Evolutionary conservation across 1,284 basidiomycete genomes (phyloP).

Genomic region (Cryptococcus sp.): DNA sequence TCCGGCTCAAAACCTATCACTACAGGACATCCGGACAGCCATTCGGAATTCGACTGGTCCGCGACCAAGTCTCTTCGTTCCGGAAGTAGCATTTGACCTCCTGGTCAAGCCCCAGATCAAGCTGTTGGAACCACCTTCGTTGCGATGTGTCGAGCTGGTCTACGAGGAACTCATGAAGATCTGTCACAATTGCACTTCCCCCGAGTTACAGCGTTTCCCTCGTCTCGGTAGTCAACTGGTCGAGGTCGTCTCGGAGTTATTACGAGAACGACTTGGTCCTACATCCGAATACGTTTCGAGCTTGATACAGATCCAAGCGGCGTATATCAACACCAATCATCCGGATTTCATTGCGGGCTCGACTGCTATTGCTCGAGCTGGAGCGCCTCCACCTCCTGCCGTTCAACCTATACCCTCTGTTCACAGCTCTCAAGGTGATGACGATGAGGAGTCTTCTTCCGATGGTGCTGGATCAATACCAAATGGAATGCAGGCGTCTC

Average conservation of each 20-base stretch:
- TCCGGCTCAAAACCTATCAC: constrained; percentile 82
- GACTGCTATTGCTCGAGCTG: constrained; percentile 45
- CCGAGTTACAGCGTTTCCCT: constrained; percentile 95
- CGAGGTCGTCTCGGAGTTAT: constrained; percentile 93
- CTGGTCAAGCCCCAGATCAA: constrained; percentile 99
- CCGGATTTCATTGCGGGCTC: constrained; percentile 48
- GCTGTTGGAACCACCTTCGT: constrained; percentile 83
- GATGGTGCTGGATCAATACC: constrained; percentile 43
- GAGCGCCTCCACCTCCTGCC: constrained; percentile 21
- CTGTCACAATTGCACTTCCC: constrained; percentile 94
- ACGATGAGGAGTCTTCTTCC: constrained; percentile 36
- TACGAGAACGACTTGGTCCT: constrained; percentile 91
- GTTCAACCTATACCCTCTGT: constrained; percentile 18
- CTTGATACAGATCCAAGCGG: constrained; percentile 93
- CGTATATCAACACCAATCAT: constrained; percentile 88
- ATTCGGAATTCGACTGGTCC: constrained; percentile 98
- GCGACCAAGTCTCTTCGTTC: constrained; percentile 90
- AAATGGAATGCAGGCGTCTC: constrained; percentile 40
- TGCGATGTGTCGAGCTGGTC: constrained; percentile 95
- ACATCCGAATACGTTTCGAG: constrained; percentile 95
- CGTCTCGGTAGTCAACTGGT: constrained; percentile 87
- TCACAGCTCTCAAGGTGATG: constrained; percentile 27
- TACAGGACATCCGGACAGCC: constrained; percentile 94
- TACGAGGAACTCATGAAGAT: constrained; percentile 99
- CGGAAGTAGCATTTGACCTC: constrained; percentile 94